Percentiles rank a stretch among this genome's conserved stretches.
phyloP scores from a whole-genome alignment of 768 basidiomycete genomes.

The Chlorophyllum brunneum region DNA sequence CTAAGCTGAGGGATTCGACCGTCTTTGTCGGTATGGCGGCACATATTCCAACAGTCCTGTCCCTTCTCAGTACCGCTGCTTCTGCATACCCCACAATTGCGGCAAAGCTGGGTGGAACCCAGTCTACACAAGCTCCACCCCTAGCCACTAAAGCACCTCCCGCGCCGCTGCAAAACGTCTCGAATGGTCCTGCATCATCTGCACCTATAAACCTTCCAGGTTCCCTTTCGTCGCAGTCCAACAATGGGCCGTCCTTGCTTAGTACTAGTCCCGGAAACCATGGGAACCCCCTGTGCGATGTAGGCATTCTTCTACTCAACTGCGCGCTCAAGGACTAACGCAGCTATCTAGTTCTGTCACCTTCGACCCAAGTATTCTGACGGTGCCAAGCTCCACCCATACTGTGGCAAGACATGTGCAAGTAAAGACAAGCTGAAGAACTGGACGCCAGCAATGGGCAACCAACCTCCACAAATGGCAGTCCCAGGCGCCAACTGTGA shows the following conservation, averaged over 20 bases:
- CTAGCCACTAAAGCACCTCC: slow-evolving; percentile 22
- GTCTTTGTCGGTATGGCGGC: slow-evolving; percentile 31
- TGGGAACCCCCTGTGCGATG: slow-evolving; percentile 45
- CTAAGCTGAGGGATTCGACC: slow-evolving; percentile 10
- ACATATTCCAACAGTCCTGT: slow-evolving; percentile 42
- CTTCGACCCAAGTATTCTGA: slow-evolving; percentile 53
- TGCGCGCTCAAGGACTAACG: background rate
- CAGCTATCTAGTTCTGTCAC: slow-evolving; percentile 44
- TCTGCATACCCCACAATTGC: slow-evolving; percentile 23
- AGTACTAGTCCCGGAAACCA: slow-evolving; percentile 26
- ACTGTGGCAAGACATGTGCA: slow-evolving; percentile 60
- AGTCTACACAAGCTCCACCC: slow-evolving; percentile 15
- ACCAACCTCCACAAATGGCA: slow-evolving; percentile 1
- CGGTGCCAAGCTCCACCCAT: slow-evolving; percentile 51
- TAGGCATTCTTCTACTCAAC: slow-evolving; percentile 25
- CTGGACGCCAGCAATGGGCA: slow-evolving; percentile 2
- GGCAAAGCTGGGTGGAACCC: slow-evolving; percentile 25
- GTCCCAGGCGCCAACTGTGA: slow-evolving; percentile 16
- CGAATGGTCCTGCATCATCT: slow-evolving; percentile 24
- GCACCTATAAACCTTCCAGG: slow-evolving; percentile 28
- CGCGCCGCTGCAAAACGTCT: slow-evolving; percentile 20
- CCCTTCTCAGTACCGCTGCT: slow-evolving; percentile 28
- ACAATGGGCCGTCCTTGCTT: slow-evolving; percentile 19
- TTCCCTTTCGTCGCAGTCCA: slow-evolving; percentile 23
- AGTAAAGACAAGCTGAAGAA: slow-evolving; percentile 32